These are phyloP conservation scores for Melanogaster broomeanus DNA, from an alignment of 768 basidiomycete species.

Conservation along the genomic window DNA sequence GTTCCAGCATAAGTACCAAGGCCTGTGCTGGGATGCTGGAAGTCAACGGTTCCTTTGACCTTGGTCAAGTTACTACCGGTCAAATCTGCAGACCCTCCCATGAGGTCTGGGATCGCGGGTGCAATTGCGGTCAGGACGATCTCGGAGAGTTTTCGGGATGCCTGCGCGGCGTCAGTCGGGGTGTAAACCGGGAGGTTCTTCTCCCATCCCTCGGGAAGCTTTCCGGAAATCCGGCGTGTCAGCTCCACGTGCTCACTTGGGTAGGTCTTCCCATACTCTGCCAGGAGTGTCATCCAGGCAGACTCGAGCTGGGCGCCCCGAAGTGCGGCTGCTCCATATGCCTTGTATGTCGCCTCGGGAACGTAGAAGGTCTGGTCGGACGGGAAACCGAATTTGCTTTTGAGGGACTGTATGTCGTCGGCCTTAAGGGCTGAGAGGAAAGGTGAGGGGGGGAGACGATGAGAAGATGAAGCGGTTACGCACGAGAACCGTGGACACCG, in stretches of 20 bases:
- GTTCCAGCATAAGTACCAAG: slow-evolving; percentile 84
- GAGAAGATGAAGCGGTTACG: slow-evolving; percentile 35
- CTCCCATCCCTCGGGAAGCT: slow-evolving; percentile 88
- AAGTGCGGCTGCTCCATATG: slow-evolving; percentile 66
- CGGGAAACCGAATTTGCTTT: slow-evolving; percentile 83
- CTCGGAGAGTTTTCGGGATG: slow-evolving; percentile 92
- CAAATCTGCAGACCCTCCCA: slow-evolving; percentile 89
- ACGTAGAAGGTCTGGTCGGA: slow-evolving; percentile 77
- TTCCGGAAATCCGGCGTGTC: slow-evolving; percentile 78
- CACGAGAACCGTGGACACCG: slow-evolving; percentile 92
- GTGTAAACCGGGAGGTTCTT: slow-evolving; percentile 83
- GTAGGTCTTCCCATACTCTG: slow-evolving; percentile 72
- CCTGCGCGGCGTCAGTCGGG: slow-evolving; percentile 79
- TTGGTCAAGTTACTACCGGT: slow-evolving; percentile 93
- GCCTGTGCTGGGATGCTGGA: slow-evolving; percentile 86
- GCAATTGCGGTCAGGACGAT: slow-evolving; percentile 79
- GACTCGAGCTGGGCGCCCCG: slow-evolving; percentile 74
- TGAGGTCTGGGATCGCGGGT: slow-evolving; percentile 76
- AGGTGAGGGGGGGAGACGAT: slow-evolving; percentile 2
- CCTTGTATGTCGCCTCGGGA: slow-evolving; percentile 67
- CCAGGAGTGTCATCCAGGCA: slow-evolving; percentile 72
- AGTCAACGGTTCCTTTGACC: slow-evolving; percentile 82
- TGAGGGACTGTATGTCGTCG: slow-evolving; percentile 83
- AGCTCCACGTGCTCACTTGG: slow-evolving; percentile 87
- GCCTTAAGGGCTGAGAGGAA: slow-evolving; percentile 74